Evolutionary conservation across 768 basidiomycete genomes (phyloP), one percentile per base, ranked within the genome.

Genomic region (Phlebiopsis gigantea): DNA sequence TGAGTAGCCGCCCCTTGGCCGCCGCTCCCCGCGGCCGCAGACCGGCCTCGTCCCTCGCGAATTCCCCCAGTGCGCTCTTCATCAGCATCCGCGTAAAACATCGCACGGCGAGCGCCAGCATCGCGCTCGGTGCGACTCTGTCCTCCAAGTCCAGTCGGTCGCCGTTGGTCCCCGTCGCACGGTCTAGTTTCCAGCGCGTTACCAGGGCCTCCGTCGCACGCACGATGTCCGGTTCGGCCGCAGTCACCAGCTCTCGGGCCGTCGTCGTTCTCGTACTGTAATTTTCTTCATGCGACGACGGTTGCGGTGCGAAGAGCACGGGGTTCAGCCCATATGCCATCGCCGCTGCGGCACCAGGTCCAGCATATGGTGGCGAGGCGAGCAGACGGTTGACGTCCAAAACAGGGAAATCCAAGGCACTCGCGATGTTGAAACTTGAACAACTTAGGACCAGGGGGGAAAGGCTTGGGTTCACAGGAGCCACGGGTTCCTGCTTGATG

Each of bases 101-200:
- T 53, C 63, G 69, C 26, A 71, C 61, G 7, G 64, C 56, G 46
- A 69, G 64, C 7, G 76, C 63, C 47, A 78, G 62, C n/a, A 76
- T 30, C 15, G 75, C 76, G 5, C 66, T 66, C 3, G 75, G 71
- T 19, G 71, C 69, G n/a, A 78, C n/a, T n/a, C n/a, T n/a, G n/a
- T n/a, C n/a, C n/a, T n/a, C n/a, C n/a, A n/a, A n/a, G n/a, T n/a
- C n/a, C n/a, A n/a, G n/a, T n/a, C n/a, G n/a, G n/a, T n/a, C n/a
- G n/a, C n/a, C n/a, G n/a, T n/a, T n/a, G n/a, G n/a, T n/a, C n/a
- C n/a, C n/a, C n/a, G n/a, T n/a, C n/a, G n/a, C n/a, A n/a, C n/a
- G 47, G 17, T 41, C 45, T 28, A 57, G 56, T 14, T 39, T 58
- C 59, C 62, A 60, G n/a, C 49, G 51, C 10, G 8, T 47, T 8